Conservation (phyloP, 345 rosid species). For the Populus deltoides region DNA sequence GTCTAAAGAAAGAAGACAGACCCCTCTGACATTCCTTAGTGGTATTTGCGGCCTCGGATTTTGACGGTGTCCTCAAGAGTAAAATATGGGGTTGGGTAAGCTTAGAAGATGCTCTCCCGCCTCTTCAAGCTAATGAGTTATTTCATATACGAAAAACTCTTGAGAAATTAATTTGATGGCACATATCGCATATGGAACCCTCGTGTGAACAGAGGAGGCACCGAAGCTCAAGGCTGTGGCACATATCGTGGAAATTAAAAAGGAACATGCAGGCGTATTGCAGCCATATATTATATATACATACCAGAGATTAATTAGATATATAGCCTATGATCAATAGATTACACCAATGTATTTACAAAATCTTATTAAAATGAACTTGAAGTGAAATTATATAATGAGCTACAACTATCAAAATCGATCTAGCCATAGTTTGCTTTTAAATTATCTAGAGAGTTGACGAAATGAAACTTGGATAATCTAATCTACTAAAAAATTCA, state of each 20-base stretch:
- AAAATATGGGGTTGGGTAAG: not conserved
- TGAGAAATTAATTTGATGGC: not conserved
- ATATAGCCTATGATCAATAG: not conserved
- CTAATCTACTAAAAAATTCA: too few species aligned
- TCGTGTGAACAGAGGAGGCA: not conserved
- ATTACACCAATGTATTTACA: not conserved
- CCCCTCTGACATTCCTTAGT: not conserved
- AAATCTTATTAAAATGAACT: too few species aligned
- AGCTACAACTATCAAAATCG: too few species aligned
- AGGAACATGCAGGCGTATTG: not conserved
- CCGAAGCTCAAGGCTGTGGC: not conserved
- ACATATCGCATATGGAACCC: not conserved
- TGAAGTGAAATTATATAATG: too few species aligned
- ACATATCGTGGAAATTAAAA: not conserved
- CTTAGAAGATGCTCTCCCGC: not conserved
- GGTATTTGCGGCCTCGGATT: constrained; percentile 6
- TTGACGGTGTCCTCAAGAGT: not conserved
- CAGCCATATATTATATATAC: not conserved
- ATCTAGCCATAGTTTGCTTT: too few species aligned
- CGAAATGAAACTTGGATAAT: too few species aligned
- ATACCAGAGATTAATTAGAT: not conserved
- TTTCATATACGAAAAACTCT: not conserved
- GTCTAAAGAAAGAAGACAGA: not conserved
- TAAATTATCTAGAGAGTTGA: too few species aligned
- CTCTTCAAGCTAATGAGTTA: not conserved